These are phyloP conservation scores for Podaxis mareebaensis DNA, from an alignment of 768 basidiomycete genomes.

Conservation along the genomic window DNA sequence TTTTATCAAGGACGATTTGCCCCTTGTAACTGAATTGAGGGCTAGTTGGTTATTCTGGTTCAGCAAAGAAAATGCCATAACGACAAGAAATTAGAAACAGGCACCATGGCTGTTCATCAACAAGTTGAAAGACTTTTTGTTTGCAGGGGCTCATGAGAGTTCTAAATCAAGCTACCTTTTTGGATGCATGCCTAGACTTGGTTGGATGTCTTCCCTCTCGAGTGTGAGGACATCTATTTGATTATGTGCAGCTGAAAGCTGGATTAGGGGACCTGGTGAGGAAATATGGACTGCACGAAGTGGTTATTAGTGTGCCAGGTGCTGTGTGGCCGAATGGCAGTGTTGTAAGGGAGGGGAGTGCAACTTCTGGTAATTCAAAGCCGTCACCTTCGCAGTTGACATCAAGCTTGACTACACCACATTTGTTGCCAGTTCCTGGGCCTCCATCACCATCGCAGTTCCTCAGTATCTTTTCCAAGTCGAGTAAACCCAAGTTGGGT, in stretches of 20 bases:
- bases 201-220: conserved; percentile 51
- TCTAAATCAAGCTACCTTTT: no score
- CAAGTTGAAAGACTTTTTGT: no score
- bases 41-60: no score
- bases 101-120: no score
- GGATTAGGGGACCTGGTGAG: conserved; percentile 76
- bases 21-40: no score
- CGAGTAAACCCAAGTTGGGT: conserved; percentile 3
- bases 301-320: conserved; percentile 34
- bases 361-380: neutral
- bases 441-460: conserved; percentile 5
- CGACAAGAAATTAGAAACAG: no score
- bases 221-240: conserved; percentile 76
- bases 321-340: conserved; percentile 7
- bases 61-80: no score
- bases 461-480: conserved; percentile 20
- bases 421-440: neutral
- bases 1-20: no score
- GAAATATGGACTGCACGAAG: conserved; percentile 39
- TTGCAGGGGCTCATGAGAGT: no score
- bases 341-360: neutral
- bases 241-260: conserved; percentile 70
- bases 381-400: conserved; percentile 8
- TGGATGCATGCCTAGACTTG: no score
- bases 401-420: conserved; percentile 1